A percentile compares a stretch with the other conserved stretches of the same genome.
Conservation (phyloP, 2,329 filamentous ascomycete species). For the Colletotrichum viniferum region DNA sequence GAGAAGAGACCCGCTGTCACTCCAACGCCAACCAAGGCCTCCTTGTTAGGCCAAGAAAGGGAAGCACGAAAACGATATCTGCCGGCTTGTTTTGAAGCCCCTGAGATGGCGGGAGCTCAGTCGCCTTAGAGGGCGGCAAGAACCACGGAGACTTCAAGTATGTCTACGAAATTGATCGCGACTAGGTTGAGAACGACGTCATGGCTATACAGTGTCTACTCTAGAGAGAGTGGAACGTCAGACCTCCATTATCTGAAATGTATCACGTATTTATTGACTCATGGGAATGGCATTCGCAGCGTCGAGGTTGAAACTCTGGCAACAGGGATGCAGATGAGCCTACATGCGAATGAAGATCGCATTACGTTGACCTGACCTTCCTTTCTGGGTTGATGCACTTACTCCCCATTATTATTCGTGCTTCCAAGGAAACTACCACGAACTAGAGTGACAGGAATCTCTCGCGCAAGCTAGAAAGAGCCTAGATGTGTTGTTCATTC, state of each 20-base stretch:
- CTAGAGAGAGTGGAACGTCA: fast-evolving
- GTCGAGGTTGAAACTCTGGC: neutral
- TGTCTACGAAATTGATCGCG: fast-evolving
- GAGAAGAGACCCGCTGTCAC: neutral
- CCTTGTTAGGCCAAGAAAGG: fast-evolving
- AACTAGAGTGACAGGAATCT: neutral
- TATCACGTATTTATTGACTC: fast-evolving
- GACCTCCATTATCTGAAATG: fast-evolving
- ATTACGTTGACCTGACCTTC: neutral
- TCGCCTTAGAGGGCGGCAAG: neutral
- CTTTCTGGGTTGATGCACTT: neutral
- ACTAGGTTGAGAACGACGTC: neutral
- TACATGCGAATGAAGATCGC: neutral
- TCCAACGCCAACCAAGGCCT: neutral
- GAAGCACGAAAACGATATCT: fast-evolving
- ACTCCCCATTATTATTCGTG: neutral
- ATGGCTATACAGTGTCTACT: neutral
- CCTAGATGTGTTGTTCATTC: neutral
- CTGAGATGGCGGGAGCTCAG: neutral
- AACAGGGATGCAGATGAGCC: fast-evolving
- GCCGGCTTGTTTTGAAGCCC: neutral
- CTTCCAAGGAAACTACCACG: fast-evolving
- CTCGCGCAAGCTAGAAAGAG: fast-evolving
- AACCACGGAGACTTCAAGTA: neutral
- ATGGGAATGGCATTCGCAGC: neutral